These are phyloP conservation scores for Helichrysum umbraculigerum DNA, from an alignment of 129 eudicot species.

Conservation along the genomic window DNA sequence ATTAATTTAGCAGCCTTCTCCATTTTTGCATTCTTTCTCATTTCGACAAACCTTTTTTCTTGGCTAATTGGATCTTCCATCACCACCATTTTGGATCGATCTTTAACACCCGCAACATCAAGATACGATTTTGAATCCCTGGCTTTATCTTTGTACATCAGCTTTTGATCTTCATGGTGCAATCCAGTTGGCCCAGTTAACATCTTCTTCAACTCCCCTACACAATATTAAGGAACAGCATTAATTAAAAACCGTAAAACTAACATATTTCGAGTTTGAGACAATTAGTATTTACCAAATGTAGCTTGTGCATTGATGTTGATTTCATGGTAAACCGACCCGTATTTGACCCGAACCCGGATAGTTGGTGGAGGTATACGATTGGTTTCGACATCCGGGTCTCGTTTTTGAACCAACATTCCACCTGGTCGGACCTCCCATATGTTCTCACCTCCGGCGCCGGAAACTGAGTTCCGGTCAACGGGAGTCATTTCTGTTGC, in stretches of 20 bases:
- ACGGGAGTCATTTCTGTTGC: conserved; percentile 37
- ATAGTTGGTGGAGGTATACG: conserved; percentile 71
- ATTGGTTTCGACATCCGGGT: conserved; percentile 54
- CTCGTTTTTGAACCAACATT: conserved; percentile 86
- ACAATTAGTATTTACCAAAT: conserved; percentile 53
- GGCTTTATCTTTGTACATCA: conserved; percentile 66
- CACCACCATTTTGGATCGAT: conserved; percentile 71
- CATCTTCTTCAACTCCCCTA: conserved; percentile 93
- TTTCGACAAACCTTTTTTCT: conserved; percentile 69
- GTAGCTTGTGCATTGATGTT: conserved; percentile 74
- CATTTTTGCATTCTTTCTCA: conserved; percentile 69
- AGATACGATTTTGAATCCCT: conserved; percentile 69
- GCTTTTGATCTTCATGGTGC: conserved; percentile 86
- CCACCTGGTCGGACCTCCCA: conserved; percentile 96
- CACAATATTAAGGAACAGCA: neutral
- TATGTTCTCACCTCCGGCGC: conserved; percentile 35
- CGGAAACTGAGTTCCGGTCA: conserved; percentile 18
- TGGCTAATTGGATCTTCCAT: conserved; percentile 85
- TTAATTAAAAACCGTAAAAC: neutral
- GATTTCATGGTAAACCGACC: conserved; percentile 71
- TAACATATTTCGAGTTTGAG: neutral
- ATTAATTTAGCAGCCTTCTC: conserved; percentile 71
- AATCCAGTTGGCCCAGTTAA: conserved; percentile 79
- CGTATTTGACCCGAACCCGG: conserved; percentile 86
- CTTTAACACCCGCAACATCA: conserved; percentile 78